These are phyloP conservation scores for Ophiobolus disseminans DNA, from an alignment of 2,329 filamentous ascomycete species.

Conservation along the genomic window DNA sequence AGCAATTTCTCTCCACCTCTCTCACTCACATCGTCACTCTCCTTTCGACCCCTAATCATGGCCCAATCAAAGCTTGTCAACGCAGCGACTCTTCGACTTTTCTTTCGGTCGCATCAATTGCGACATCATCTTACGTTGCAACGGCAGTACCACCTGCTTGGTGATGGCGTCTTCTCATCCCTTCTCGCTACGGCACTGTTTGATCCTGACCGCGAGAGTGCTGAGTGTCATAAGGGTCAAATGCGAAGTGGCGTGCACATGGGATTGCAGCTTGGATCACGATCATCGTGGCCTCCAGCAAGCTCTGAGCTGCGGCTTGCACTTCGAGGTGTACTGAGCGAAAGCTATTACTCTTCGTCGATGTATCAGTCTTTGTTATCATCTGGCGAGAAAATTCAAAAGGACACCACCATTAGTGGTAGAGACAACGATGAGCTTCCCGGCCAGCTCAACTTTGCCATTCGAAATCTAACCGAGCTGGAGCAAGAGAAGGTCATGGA, in stretches of 20 bases:
- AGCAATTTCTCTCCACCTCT: constrained; percentile 61
- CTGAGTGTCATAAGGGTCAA: constrained; percentile 74
- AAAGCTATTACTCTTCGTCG: constrained; percentile 66
- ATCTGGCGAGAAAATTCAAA: neutral
- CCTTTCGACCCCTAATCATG: constrained; percentile 75
- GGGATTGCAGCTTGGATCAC: constrained; percentile 81
- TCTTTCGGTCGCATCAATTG: constrained; percentile 78
- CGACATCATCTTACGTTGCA: constrained; percentile 76
- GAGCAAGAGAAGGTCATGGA: constrained; percentile 87
- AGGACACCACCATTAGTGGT: constrained; percentile 15
- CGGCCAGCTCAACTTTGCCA: constrained; percentile 69
- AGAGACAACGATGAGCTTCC: constrained; percentile 49
- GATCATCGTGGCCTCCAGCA: constrained; percentile 89
- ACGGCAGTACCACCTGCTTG: constrained; percentile 80
- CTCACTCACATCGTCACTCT: constrained; percentile 67
- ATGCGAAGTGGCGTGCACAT: constrained; percentile 71
- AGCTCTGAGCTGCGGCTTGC: constrained; percentile 91
- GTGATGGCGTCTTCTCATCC: constrained; percentile 83
- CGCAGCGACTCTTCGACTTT: constrained; percentile 74
- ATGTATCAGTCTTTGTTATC: constrained; percentile 35
- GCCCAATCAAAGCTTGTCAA: constrained; percentile 81
- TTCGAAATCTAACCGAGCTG: constrained; percentile 73
- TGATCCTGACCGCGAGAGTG: constrained; percentile 78
- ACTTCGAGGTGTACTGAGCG: constrained; percentile 82
- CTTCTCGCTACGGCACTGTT: constrained; percentile 84